Evolutionary conservation across 2,329 filamentous ascomycete genomes (phyloP).

Genomic region (Kalmusia sp.): DNA sequence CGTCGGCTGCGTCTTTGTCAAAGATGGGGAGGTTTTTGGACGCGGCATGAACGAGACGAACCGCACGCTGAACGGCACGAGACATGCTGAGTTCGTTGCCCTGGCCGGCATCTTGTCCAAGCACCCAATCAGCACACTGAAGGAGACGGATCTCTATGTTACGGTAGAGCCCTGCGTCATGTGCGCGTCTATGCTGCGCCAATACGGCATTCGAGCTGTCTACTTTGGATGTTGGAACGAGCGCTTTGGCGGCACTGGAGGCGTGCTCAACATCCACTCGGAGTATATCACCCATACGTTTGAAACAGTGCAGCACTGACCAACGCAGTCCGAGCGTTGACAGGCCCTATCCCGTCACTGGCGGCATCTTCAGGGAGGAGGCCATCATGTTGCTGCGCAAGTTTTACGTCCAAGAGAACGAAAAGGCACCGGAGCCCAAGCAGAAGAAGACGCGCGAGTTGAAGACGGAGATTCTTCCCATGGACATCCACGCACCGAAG

Average conservation of each 20-base stretch:
- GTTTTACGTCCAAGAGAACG: conserved; percentile 98
- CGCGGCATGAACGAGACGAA: conserved; percentile 96
- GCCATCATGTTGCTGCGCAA: conserved; percentile 90
- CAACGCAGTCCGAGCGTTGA: conserved; percentile 70
- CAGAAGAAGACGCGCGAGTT: conserved; percentile 69
- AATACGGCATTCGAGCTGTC: conserved; percentile 85
- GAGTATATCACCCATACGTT: conserved; percentile 54
- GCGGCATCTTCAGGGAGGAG: conserved; percentile 88
- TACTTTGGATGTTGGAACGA: conserved; percentile 97
- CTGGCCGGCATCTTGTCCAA: conserved; percentile 70
- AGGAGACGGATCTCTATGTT: conserved; percentile 84
- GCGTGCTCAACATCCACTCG: conserved; percentile 87
- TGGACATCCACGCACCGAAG: conserved; percentile 49
- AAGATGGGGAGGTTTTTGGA: conserved; percentile 79
- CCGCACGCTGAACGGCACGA: conserved; percentile 68
- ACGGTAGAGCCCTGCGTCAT: conserved; percentile 99
- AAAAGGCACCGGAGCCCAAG: conserved; percentile 73
- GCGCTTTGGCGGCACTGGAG: conserved; percentile 94
- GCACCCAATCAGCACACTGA: conserved; percentile 72
- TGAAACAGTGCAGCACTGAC: conserved; percentile 16
- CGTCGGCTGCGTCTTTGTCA: conserved; percentile 93
- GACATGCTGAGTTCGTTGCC: conserved; percentile 95
- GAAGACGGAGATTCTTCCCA: conserved; percentile 64
- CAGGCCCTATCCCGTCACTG: conserved; percentile 79
- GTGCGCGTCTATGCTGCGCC: conserved; percentile 91